phyloP scores from a whole-genome alignment of 2,329 filamentous ascomycete species.

The Leptographium wingfieldii region DNA sequence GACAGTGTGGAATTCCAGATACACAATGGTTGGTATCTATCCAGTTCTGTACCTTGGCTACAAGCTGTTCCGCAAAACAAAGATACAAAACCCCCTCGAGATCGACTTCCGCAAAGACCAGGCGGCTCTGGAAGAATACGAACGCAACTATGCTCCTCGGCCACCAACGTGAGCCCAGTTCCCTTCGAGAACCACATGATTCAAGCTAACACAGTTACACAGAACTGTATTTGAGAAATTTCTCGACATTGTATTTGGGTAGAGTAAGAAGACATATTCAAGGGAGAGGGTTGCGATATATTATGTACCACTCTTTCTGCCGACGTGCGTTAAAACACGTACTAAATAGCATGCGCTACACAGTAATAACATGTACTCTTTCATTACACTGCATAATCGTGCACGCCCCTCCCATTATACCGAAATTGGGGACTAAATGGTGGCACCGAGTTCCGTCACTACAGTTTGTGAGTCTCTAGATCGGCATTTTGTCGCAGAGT shows the following conservation, averaged over 20 bases:
- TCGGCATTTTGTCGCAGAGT: too few relatives aligned
- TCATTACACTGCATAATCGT: too few relatives aligned
- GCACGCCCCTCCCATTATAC: too few relatives aligned
- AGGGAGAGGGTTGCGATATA: neutral
- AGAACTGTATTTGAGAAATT: neutral
- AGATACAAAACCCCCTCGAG: constrained; percentile 38
- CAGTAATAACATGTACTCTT: too few relatives aligned
- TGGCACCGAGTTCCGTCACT: too few relatives aligned
- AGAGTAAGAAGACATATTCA: neutral
- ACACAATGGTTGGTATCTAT: constrained; percentile 19
- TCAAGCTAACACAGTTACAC: neutral
- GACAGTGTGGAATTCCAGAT: constrained; percentile 10
- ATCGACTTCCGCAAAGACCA: constrained; percentile 49
- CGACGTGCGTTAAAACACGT: too few relatives aligned
- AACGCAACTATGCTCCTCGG: constrained; percentile 17
- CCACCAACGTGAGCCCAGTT: neutral
- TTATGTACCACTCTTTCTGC: too few relatives aligned
- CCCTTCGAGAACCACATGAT: neutral
- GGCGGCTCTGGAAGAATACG: constrained; percentile 41
- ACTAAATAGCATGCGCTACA: too few relatives aligned
- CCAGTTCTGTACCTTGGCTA: constrained; percentile 47
- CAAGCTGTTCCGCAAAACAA: constrained; percentile 53
- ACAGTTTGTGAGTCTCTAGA: too few relatives aligned
- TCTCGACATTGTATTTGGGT: constrained; percentile 1
- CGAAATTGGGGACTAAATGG: too few relatives aligned